Base-by-base conservation (phyloP, 306 rosid genomes). In the Calophaca sinica region DNA sequence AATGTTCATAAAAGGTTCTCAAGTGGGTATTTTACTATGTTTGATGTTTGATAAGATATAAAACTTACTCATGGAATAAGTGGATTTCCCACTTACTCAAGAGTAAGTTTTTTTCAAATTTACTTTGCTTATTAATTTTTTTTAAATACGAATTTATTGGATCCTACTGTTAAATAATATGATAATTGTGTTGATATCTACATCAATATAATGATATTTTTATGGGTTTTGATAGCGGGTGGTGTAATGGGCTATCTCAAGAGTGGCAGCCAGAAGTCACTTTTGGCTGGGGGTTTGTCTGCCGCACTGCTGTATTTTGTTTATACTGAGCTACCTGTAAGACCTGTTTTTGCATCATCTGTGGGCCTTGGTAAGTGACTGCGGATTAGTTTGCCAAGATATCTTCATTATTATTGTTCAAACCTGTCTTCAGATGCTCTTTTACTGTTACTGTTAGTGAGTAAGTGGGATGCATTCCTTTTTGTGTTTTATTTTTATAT, bases 201-300 rank as follows among this genome's bases (percentile, higher is more conserved):
- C n/a, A 52, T 20, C 26, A 20, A 20, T 20, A 20, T 53, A 31
- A 59, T 26, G 20, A 44, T 73, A 1, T 57, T 51, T 76, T 48
- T 33, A 64, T 65, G 65, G 66, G 9, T 62, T 68, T 79, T 52
- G 68, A 67, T 87, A 96, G 99, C 72, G 70, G 99, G 99, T 76
- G 99, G 99, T 66, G 67, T 90, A 68, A 92, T 96, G 89, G 99
- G 99, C 64, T 96, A 50, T 83, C 65, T 96, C 80, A 96, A 96
- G 89, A 86, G 97, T 77, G 99, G 99, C 75, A 96, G 99, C 88
- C 88, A 86, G 82, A 96, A 89, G 70, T 96, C 99, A 65, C 86
- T 92, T 77, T 66, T 96, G 88, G 92, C 99, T 36, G 99, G 99
- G 15, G 96, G 92, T 39, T 4, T 86, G 73, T 90, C 99, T 67